Evolutionary conservation across 192 early-diverging fungal species (phyloP), one percentile per base, ranked within the genome.

Genomic region (Linnemannia exigua): DNA sequence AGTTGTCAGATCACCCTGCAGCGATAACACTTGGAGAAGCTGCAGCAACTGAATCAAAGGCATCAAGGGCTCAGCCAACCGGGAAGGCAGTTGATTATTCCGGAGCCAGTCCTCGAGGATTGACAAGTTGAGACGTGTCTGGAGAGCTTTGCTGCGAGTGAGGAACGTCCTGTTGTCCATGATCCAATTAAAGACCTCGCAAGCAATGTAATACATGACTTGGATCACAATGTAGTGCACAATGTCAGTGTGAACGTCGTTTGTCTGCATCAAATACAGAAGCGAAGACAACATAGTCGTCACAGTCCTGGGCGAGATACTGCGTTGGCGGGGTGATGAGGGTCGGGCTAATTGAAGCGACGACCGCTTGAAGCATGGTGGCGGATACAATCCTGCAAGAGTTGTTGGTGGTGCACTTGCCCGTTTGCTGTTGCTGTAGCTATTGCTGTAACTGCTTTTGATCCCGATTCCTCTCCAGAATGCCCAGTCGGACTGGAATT

Each of bases 101-200:
- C 95, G 92, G 15, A 96, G 91, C 97, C 97, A 99, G 69, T 97
- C 95, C 74, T 95, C 95, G 15, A 98, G 71, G 25, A 91, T 87
- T 1, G 93, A 93, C 48, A 97, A 71, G 81, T 98, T 99, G 87
- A 96, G 93, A 50, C 94, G 94, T 16, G 97, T 93, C 87, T 95
- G 95, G 70, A 96, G 89, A 3, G 98, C 97, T 63, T 93, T 94
- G 20, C 93, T 92, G 8, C 97, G 95, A 77, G 93, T 93, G 79
- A 94, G 88, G 47, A 93, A 92, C 66, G 94, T 92, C 41, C 91
- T 93, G 47, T 92, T 93, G 0, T 91, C 91, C 70, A 99, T 86
- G 78, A 99, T 95, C 8, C 91, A 92, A 85, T 99, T 99, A 82
- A 99, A 97, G 50, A 95, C 72, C 87, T 94, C 95, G 71, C 92